Conservation (phyloP, 768 basidiomycete genomes). For the Calvatia gigantea region DNA sequence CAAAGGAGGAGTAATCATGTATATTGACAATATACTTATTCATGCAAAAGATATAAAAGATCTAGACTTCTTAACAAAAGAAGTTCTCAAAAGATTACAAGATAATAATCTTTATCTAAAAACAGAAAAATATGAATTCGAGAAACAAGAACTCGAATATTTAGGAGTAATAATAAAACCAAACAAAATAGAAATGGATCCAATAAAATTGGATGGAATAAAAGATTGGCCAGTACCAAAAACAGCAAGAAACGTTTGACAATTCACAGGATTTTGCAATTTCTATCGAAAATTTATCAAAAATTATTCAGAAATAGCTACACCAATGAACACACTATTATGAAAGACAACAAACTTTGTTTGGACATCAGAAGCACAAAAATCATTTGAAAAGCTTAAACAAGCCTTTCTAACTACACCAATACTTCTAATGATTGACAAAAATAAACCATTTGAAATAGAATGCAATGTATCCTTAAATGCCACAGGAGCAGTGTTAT, state of each 20-base stretch:
- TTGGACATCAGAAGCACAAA: slow-evolving; percentile 21
- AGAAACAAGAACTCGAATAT: slow-evolving; percentile 23
- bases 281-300: slow-evolving; percentile 24
- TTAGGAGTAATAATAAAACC: slow-evolving; percentile 29
- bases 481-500: neutral
- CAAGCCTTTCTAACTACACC: slow-evolving; percentile 9
- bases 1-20: slow-evolving; percentile 20
- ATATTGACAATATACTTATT: slow-evolving; percentile 32
- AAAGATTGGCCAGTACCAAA: slow-evolving; percentile 29
- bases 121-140: slow-evolving; percentile 36
- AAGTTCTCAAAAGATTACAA: slow-evolving; percentile 14
- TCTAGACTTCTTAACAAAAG: neutral
- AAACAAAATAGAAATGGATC: slow-evolving; percentile 28
- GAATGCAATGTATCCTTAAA: neutral
- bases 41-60: neutral
- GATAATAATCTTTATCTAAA: slow-evolving; percentile 31
- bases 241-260: slow-evolving; percentile 26
- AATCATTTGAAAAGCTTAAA: slow-evolving; percentile 28
- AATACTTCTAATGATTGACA: neutral
- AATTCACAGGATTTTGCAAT: slow-evolving; percentile 39
- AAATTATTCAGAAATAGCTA: neutral
- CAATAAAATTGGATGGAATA: slow-evolving; percentile 28
- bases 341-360: slow-evolving; percentile 19
- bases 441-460: neutral
- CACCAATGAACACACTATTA: neutral